phyloP scores from a whole-genome alignment of 805 yeast species.

The Metschnikowia similis region DNA sequence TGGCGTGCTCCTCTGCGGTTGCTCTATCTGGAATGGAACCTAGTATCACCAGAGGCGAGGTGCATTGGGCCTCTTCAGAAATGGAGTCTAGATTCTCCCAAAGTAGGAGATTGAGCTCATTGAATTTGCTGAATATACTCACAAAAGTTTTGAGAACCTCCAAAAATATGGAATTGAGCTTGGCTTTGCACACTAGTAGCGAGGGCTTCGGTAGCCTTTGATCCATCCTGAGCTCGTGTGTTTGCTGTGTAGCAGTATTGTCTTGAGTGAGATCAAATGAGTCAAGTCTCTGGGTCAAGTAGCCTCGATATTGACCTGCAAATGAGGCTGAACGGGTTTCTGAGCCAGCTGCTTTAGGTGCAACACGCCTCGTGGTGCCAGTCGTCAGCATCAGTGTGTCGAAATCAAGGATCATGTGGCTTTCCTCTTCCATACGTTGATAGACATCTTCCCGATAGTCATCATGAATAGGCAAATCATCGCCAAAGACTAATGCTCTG shows the following conservation, averaged over 20 bases:
- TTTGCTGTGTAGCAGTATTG: slow-evolving; percentile 17
- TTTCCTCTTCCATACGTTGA: slow-evolving; percentile 12
- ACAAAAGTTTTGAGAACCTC: slow-evolving; percentile 33
- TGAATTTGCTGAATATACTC: slow-evolving; percentile 27
- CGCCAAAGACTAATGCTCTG: slow-evolving; percentile 32
- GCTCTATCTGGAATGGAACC: slow-evolving; percentile 24
- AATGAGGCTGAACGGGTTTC: neutral
- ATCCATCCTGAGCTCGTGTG: slow-evolving; percentile 22
- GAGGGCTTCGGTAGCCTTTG: slow-evolving; percentile 25
- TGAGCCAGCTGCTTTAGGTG: neutral
- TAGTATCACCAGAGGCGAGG: slow-evolving; percentile 14
- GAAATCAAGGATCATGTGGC: slow-evolving; percentile 1
- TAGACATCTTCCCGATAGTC: slow-evolving; percentile 29
- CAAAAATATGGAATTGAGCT: slow-evolving; percentile 33
- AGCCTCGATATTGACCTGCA: neutral
- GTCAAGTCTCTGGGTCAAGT: neutral
- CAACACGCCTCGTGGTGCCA: neutral
- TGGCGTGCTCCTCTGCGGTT: slow-evolving; percentile 30
- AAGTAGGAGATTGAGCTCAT: slow-evolving; percentile 22
- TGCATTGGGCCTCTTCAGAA: slow-evolving; percentile 18
- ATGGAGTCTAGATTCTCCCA: slow-evolving; percentile 27
- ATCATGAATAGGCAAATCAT: slow-evolving; percentile 21
- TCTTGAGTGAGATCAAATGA: slow-evolving; percentile 8
- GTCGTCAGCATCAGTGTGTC: slow-evolving; percentile 1
- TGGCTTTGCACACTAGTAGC: slow-evolving; percentile 26